Percentiles rank a stretch among this genome's conserved stretches.
phyloP scores from a whole-genome alignment of 2,329 filamentous ascomycete genomes.

The Colletotrichum sp. region DNA sequence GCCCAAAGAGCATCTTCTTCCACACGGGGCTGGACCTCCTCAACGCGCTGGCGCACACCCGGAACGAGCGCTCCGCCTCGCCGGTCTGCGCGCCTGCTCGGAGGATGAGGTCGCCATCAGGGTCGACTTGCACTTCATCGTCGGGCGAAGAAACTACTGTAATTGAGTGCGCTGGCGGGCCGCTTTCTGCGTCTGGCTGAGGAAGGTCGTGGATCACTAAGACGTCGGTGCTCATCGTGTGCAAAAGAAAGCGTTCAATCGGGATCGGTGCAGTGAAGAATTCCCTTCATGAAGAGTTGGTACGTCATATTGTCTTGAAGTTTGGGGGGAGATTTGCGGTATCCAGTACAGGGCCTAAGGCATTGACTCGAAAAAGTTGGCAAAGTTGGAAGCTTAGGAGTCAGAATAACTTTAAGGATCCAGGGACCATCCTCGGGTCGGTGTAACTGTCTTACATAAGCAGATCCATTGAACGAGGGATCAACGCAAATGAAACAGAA shows the following conservation, averaged over 20 bases:
- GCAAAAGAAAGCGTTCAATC: neutral
- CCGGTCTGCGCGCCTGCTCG: neutral
- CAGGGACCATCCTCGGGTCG: neutral
- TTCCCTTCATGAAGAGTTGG: neutral
- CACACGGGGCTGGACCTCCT: slow-evolving; percentile 5
- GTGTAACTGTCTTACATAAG: neutral
- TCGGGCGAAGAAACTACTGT: neutral
- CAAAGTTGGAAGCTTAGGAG: slow-evolving; percentile 2
- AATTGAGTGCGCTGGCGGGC: neutral
- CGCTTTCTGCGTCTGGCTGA: rapidly evolving
- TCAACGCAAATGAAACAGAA: neutral
- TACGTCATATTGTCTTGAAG: neutral
- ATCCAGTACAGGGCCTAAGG: neutral
- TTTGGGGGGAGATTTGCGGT: neutral
- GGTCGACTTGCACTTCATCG: neutral
- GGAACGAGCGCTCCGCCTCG: neutral
- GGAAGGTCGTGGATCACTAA: no score
- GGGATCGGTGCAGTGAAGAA: neutral
- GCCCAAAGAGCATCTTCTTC: slow-evolving; percentile 16
- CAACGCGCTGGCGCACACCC: slow-evolving; percentile 4
- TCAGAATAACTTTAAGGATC: neutral
- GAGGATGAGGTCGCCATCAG: slow-evolving; percentile 1
- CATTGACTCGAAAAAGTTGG: neutral
- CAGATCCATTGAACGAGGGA: rapidly evolving
- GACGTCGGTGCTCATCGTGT: neutral